These are phyloP conservation scores for Cladosporium sp. DNA, from an alignment of 2,329 filamentous ascomycete genomes.

Conservation along the genomic window DNA sequence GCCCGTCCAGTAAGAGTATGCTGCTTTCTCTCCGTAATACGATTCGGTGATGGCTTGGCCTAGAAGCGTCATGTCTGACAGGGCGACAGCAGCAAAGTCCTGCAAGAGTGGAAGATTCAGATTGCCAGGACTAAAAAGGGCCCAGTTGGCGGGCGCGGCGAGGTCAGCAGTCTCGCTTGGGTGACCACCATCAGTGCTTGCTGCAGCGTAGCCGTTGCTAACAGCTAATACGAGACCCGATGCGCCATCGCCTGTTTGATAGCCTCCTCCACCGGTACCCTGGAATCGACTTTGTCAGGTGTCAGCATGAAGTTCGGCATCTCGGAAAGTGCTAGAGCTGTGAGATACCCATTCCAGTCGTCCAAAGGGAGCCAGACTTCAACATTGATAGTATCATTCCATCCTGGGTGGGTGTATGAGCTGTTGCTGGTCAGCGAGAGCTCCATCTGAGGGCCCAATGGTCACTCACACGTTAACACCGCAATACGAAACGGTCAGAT, in stretches of 20 bases:
- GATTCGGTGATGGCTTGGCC: constrained; percentile 34
- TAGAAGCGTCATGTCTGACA: constrained; percentile 41
- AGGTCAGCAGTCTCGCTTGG: not conserved
- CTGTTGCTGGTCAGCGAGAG: not conserved
- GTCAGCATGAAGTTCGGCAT: not conserved
- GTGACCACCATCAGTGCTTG: constrained; percentile 25
- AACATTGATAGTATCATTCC: constrained; percentile 30
- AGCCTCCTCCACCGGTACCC: constrained; percentile 42
- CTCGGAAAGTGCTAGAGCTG: constrained; percentile 30
- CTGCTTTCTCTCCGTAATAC: constrained; percentile 38
- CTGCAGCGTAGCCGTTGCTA: constrained; percentile 25
- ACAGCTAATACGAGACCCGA: constrained; percentile 30
- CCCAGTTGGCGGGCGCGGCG: constrained; percentile 29
- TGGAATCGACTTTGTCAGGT: constrained; percentile 31
- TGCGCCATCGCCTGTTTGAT: constrained; percentile 23
- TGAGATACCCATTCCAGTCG: constrained; percentile 34
- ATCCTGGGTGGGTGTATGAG: constrained; percentile 15
- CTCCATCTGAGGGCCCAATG: too few relatives aligned
- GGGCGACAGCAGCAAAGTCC: constrained; percentile 39
- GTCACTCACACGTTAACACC: constrained; percentile 13
- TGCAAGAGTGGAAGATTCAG: constrained; percentile 38
- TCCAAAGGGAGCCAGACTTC: constrained; percentile 37
- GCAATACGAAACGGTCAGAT: constrained; percentile 15
- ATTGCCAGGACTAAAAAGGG: constrained; percentile 35
- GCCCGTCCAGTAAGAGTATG: constrained; percentile 43